Evolutionary conservation across 129 eudicot genomes (phyloP).

Genomic region (Dittrichia graveolens): DNA sequence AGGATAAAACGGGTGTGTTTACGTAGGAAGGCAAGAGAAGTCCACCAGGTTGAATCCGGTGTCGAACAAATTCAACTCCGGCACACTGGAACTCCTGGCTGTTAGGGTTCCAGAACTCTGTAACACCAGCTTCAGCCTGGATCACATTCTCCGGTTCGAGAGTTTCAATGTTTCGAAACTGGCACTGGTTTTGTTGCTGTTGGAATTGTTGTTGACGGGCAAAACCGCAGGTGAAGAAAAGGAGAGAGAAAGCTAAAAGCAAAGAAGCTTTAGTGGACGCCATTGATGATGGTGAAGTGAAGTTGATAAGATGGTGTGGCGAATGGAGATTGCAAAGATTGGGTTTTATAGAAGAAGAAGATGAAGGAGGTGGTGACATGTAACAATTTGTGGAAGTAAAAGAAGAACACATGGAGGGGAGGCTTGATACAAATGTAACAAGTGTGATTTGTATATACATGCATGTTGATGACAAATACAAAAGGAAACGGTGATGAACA

Average conservation of each 20-base stretch:
- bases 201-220: constrained; percentile 32
- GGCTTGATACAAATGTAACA: constrained; percentile 8
- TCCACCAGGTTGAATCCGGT: constrained; percentile 46
- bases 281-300: constrained; percentile 14
- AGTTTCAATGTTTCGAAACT: constrained; percentile 44
- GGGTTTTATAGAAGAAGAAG: constrained; percentile 25
- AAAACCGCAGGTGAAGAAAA: constrained; percentile 20
- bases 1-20: constrained; percentile 55
- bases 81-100: constrained; percentile 62
- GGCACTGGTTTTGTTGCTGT: constrained; percentile 47
- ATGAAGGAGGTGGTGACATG: constrained; percentile 37
- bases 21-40: constrained; percentile 65
- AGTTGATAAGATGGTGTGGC: constrained; percentile 17
- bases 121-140: constrained; percentile 64
- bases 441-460: neutral
- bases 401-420: constrained; percentile 19
- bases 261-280: constrained; percentile 28
- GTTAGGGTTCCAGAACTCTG: constrained; percentile 58
- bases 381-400: neutral
- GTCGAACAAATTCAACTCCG: constrained; percentile 54
- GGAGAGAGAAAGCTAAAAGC: constrained; percentile 25
- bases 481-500: neutral
- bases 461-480: neutral
- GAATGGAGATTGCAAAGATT: constrained; percentile 13
- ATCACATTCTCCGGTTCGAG: constrained; percentile 47